Base-by-base conservation (phyloP, 805 yeast species). In the Cephaloascus albidus region DNA sequence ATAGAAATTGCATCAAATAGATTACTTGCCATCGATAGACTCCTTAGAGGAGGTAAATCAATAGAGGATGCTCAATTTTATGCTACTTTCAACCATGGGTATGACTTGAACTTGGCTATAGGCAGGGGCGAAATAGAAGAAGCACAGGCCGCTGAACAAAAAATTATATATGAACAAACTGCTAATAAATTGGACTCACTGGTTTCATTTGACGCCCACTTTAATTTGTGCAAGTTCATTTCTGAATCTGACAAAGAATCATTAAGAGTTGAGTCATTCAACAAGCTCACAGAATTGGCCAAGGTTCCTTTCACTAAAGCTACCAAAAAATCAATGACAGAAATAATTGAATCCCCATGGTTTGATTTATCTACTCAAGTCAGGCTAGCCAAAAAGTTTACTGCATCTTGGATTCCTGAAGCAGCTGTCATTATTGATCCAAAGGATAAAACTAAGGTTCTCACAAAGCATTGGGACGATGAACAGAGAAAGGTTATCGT, bases 391-490 rank as follows among this genome's bases (percentile, higher is more conserved):
- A 59, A 70, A 44, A 57, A 53, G 44, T 84, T 57, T 60, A 59
- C 81, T 48, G 81, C 81, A 41, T 66, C 73, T 6, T 73, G 78
- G 3, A 52, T 69, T 43, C 81, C 88, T 2, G 75, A 72, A 49
- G 50, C 64, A 10, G 65, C 64, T 15, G 71, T 70, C 17, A 48
- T 68, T 12, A 58, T 48, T 31, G 52, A 56, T 32, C 63, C 68
- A n/a, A 60, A 58, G 43, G 74, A 74, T 42, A 77, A 77, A 50
- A 68, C 70, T 18, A 68, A 74, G 16, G 57, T 67, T 32, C 64
- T 72, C 12, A 64, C 73, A 40, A 72, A 73, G 47, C 71, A 79
- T 41, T 85, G 80, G 72, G 79, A 85, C 54, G 74, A 77, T 40
- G 68, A 61, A 18, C 67, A 67, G 36, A 65, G 75, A 46, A 64